phyloP scores from a whole-genome alignment of 345 rosid species.

The Arabidopsis arenosa region DNA sequence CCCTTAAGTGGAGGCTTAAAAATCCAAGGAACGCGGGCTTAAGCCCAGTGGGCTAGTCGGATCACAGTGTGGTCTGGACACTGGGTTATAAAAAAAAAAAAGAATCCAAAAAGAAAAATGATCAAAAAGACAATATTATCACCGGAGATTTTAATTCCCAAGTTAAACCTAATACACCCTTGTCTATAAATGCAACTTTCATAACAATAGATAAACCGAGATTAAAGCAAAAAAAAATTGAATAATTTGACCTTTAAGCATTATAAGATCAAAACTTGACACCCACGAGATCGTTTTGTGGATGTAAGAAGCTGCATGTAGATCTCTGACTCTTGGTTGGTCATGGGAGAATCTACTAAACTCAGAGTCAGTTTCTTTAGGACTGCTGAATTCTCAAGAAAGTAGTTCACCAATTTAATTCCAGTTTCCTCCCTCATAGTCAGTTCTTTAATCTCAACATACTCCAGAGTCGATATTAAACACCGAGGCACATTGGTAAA shows the following conservation, averaged over 20 bases:
- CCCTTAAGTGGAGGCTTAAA: too few species aligned
- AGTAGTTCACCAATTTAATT: background rate
- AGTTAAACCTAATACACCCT: too few species aligned
- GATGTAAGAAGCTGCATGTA: slow-evolving; percentile 7
- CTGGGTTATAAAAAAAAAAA: too few species aligned
- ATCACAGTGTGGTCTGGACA: too few species aligned
- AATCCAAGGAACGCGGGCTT: too few species aligned
- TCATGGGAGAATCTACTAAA: background rate
- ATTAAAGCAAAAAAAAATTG: background rate
- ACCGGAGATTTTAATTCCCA: too few species aligned
- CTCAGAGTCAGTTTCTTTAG: slow-evolving; percentile 1
- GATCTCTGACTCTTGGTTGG: background rate
- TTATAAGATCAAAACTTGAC: background rate
- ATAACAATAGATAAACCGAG: background rate
- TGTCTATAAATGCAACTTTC: too few species aligned
- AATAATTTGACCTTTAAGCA: too few species aligned
- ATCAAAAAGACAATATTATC: too few species aligned
- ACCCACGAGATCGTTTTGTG: background rate
- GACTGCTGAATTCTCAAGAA: slow-evolving; percentile 18
- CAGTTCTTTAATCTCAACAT: background rate
- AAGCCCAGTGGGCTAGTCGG: too few species aligned
- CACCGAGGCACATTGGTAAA: slow-evolving; percentile 10
- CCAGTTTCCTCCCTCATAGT: background rate
- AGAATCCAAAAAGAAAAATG: too few species aligned
- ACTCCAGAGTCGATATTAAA: slow-evolving; percentile 1